These are phyloP conservation scores for Elsinoe australis DNA, from an alignment of 2,329 filamentous ascomycete species.

Conservation along the genomic window DNA sequence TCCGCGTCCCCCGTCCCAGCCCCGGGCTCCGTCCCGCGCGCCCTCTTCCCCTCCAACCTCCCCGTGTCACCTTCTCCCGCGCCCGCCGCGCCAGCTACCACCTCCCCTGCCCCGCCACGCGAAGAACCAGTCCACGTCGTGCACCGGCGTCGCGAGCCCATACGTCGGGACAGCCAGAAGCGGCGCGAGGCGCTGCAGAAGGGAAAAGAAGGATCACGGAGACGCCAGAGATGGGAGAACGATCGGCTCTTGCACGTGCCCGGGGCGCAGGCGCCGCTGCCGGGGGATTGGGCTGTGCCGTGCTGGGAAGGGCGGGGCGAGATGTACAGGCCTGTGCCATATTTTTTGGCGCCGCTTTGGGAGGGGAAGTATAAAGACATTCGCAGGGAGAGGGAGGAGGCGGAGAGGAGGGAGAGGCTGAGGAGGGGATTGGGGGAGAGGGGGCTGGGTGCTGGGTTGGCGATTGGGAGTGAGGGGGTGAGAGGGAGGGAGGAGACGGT, in stretches of 20 bases:
- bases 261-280: conserved; percentile 71
- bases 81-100: conserved; percentile 20
- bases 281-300: conserved; percentile 68
- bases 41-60: conserved; percentile 71
- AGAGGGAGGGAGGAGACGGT: conserved; percentile 57
- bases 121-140: conserved; percentile 38
- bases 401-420: conserved; percentile 32
- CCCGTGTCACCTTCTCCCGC: conserved; percentile 18
- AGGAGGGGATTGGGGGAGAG: conserved; percentile 18
- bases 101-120: conserved; percentile 24
- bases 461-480: conserved; percentile 19
- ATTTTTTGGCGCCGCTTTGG: conserved; percentile 83
- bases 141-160: conserved; percentile 47
- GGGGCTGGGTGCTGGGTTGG: conserved; percentile 20
- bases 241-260: conserved; percentile 83
- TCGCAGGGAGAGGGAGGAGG: conserved; percentile 35
- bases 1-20: conserved; percentile 44
- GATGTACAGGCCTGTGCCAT: conserved; percentile 62
- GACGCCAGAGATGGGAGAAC: conserved; percentile 90
- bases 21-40: conserved; percentile 55
- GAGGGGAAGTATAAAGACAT: conserved; percentile 48
- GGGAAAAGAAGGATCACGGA: conserved; percentile 82
- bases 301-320: conserved; percentile 5
- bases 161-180: conserved; percentile 55
- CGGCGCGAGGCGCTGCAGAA: conserved; percentile 70